Evolutionary conservation across 1,284 basidiomycete species (phyloP).

Genomic region (Rhodotorula sp.): DNA sequence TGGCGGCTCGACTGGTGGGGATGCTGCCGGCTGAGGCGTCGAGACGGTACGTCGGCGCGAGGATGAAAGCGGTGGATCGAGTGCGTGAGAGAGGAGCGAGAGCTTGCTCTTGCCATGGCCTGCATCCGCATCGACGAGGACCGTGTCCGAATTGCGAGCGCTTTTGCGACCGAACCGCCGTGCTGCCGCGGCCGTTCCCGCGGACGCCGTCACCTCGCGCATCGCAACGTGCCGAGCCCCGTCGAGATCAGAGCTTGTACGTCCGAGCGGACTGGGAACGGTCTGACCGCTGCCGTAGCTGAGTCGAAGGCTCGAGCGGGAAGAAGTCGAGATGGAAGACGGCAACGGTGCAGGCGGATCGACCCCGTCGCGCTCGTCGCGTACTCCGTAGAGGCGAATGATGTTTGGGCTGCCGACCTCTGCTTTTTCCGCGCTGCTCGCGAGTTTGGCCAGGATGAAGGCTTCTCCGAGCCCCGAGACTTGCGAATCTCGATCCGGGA

Average conservation of each 20-base stretch:
- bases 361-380: slow-evolving; percentile 38
- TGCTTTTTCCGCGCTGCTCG: background rate
- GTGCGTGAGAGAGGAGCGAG: slow-evolving; percentile 16
- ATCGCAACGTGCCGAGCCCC: too few relatives aligned
- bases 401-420: slow-evolving; percentile 2
- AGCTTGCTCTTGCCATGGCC: background rate
- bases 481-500: slow-evolving; percentile 52
- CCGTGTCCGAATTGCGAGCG: slow-evolving; percentile 8
- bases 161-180: background rate
- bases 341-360: slow-evolving; percentile 10
- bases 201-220: too few relatives aligned
- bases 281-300: background rate
- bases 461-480: slow-evolving; percentile 53
- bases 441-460: slow-evolving; percentile 52
- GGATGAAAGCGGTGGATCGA: slow-evolving; percentile 26
- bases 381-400: slow-evolving; percentile 30
- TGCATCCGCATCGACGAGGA: background rate
- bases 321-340: background rate
- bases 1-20: slow-evolving; percentile 9
- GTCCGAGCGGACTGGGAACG: background rate
- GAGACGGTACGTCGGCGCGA: slow-evolving; percentile 6
- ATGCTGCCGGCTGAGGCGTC: too few relatives aligned
- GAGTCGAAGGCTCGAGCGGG: background rate
- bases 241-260: background rate
- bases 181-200: background rate